phyloP scores from a whole-genome alignment of 148 eudicot genomes.

The Bassia scoparia region DNA sequence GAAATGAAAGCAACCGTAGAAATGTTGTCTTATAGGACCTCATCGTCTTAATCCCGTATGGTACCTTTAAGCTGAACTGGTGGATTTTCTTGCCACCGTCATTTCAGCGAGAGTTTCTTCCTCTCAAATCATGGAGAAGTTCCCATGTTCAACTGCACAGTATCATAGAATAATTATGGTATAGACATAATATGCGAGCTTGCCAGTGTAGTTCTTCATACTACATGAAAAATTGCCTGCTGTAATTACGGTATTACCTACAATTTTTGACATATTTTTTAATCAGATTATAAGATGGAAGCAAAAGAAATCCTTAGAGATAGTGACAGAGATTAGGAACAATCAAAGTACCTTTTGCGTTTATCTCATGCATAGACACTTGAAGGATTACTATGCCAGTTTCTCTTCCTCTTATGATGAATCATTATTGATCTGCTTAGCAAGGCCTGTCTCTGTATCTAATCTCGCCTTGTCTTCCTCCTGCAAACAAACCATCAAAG shows the following conservation, averaged over 20 bases:
- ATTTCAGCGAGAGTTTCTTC: slow-evolving; percentile 21
- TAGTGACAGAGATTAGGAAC: not conserved
- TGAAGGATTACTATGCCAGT: slow-evolving; percentile 92
- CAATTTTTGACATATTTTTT: slow-evolving; percentile 9
- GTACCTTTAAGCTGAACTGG: slow-evolving; percentile 21
- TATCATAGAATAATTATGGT: slow-evolving; percentile 7
- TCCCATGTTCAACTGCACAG: slow-evolving; percentile 6
- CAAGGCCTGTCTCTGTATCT: slow-evolving; percentile 85
- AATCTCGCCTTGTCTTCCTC: slow-evolving; percentile 95
- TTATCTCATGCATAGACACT: slow-evolving; percentile 63
- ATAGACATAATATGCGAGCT: slow-evolving; percentile 16
- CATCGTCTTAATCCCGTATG: slow-evolving; percentile 3
- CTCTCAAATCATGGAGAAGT: not conserved
- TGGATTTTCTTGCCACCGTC: slow-evolving; percentile 18
- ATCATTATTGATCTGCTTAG: slow-evolving; percentile 93
- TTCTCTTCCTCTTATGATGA: slow-evolving; percentile 91
- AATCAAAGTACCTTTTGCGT: slow-evolving; percentile 65
- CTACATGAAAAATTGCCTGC: slow-evolving; percentile 28
- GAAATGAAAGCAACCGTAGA: not conserved
- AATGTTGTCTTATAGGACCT: not conserved
- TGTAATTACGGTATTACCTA: slow-evolving; percentile 43
- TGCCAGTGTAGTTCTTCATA: slow-evolving; percentile 17
- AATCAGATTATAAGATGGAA: not conserved
- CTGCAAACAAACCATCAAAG: slow-evolving; percentile 29
- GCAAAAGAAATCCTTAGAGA: not conserved